Evolutionary conservation across 2,329 filamentous ascomycete genomes (phyloP).

Genomic region (Biscogniauxia marginata): DNA sequence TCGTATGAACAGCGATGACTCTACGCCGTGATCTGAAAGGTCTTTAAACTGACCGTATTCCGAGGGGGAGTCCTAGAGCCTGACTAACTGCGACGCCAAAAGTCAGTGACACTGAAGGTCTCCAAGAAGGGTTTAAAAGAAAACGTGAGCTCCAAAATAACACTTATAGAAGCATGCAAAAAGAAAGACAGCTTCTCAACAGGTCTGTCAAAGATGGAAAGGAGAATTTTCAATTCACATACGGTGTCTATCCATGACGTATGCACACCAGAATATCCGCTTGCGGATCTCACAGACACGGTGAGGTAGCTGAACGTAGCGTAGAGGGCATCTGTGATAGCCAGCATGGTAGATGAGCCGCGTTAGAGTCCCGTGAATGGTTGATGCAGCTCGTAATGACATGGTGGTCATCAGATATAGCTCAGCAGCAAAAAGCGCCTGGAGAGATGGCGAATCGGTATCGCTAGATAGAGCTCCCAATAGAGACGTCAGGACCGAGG

Average conservation of each 20-base stretch:
- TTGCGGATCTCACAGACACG: constrained; percentile 36
- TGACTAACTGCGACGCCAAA: not conserved
- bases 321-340: constrained; percentile 50
- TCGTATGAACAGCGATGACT: no score
- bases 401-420: constrained; percentile 47
- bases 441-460: constrained; percentile 45
- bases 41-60: not conserved
- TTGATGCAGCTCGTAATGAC: constrained; percentile 48
- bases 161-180: not conserved
- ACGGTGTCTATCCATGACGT: constrained; percentile 34
- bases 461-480: constrained; percentile 38
- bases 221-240: not conserved
- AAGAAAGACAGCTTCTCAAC: not conserved
- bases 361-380: constrained; percentile 45
- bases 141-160: not conserved
- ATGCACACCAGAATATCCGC: constrained; percentile 41
- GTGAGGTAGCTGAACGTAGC: constrained; percentile 43
- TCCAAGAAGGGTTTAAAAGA: not conserved
- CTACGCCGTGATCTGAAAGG: not conserved
- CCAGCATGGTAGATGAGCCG: constrained; percentile 49
- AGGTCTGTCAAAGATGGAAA: not conserved
- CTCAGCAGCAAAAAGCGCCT: constrained; percentile 47
- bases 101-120: not conserved
- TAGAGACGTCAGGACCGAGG: constrained; percentile 36
- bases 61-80: not conserved